Conservation (phyloP, 108 stramenopile species). For the Pseudonitzschia multiseries region DNA sequence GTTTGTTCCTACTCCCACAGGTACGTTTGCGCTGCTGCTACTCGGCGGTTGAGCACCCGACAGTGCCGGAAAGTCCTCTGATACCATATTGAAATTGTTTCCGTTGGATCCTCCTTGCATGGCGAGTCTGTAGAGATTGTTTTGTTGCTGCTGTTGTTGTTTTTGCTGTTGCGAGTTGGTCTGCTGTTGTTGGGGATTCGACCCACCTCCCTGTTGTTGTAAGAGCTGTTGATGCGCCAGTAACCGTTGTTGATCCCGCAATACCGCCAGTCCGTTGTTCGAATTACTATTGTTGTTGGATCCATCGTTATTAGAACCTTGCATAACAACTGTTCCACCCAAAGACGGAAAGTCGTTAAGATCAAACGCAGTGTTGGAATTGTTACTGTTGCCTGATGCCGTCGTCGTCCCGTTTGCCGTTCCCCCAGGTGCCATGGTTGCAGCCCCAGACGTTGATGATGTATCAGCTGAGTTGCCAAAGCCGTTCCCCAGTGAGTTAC, state of each 20-base stretch:
- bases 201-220: constrained; percentile 20
- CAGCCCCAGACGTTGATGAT: constrained; percentile 27
- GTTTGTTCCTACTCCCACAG: background rate
- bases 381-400: constrained; percentile 25
- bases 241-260: constrained; percentile 58
- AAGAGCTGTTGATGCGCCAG: constrained; percentile 36
- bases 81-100: constrained; percentile 76
- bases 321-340: constrained; percentile 51
- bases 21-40: constrained; percentile 15
- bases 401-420: constrained; percentile 27
- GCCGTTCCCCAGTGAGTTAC: constrained; percentile 47
- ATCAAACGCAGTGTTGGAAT: constrained; percentile 55
- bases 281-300: constrained; percentile 20
- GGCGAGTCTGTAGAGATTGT: constrained; percentile 75
- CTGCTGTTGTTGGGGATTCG: constrained; percentile 45
- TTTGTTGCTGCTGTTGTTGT: constrained; percentile 44
- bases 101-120: constrained; percentile 57
- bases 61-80: constrained; percentile 82
- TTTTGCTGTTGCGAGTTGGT: constrained; percentile 68
- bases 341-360: constrained; percentile 86
- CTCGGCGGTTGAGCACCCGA: constrained; percentile 37
- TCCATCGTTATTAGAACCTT: constrained; percentile 24
- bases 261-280: constrained; percentile 65
- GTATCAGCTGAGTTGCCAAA: constrained; percentile 41
- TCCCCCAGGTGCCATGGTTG: constrained; percentile 24